Base-by-base conservation (phyloP, 2,329 filamentous ascomycete genomes). In the Cordyceps cateniannulata region DNA sequence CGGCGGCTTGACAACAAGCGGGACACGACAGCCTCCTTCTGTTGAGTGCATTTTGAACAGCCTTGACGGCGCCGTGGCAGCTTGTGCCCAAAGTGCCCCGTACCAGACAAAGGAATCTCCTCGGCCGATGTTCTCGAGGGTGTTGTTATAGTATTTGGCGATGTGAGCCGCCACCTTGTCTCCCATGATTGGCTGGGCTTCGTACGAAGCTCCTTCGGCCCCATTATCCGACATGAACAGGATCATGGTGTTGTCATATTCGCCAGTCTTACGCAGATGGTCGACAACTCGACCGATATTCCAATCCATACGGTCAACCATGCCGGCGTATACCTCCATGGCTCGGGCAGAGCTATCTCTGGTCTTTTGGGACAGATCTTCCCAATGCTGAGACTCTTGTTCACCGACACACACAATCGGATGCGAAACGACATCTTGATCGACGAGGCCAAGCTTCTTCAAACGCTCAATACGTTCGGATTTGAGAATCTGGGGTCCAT, bases 191-290 rank as follows among this genome's bases (percentile, higher is more conserved):
- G 83, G 83, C 59, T 80, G 80, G 1, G 83, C 81, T 65, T 86
- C 83, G 63, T 83, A 82, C 1, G 77, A 77, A 18, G 80, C 81
- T 12, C 83, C 83, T 65, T 86, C 84, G 12, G 83, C 83, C 2
- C 84, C 84, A 63, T 87, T 87, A 70, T 87, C 84, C 1, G 78
- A 83, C 74, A 86, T 81, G 75, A 87, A 87, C 66, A 81, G 78
- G 55, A 88, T 76, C 63, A 87, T 82, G 2, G 85, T 88, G 68
- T 87, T 85, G 63, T 87, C 84, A 0, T 84, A 74, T 67, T 87
- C 84, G 60, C 78, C 81, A 2, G 78, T 81, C 48, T 77, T 68
- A 61, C 81, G 73, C 3, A 87, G 76, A 65, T 85, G 81, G 40
- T 82, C 73, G 24, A 85, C 72, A 2, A 87, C 79, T 60, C 81